Conservation (phyloP, 306 rosid species). For the Luffa acutangula region DNA sequence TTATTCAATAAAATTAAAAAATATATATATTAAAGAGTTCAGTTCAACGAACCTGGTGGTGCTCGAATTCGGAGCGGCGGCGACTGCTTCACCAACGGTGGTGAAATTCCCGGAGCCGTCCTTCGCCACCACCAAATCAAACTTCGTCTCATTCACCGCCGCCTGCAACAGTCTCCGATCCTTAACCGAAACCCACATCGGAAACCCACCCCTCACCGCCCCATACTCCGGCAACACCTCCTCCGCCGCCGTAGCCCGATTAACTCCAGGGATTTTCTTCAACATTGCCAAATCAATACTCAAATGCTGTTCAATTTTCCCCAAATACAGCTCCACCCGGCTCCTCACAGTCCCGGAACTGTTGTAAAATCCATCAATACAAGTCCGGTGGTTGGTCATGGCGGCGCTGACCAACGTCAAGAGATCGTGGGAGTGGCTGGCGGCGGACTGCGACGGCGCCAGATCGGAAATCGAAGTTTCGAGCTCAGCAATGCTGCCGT, state of each 20-base stretch:
- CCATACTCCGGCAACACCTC: constrained; percentile 48
- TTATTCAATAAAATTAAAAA: too few species aligned
- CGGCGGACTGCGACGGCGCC: constrained; percentile 5
- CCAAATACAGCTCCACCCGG: constrained; percentile 22
- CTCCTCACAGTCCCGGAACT: constrained; percentile 22
- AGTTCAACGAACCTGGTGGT: constrained; percentile 42
- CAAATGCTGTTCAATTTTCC: constrained; percentile 30
- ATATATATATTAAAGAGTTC: not conserved
- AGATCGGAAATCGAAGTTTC: constrained; percentile 31
- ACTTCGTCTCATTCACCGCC: constrained; percentile 27
- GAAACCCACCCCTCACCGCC: constrained; percentile 38
- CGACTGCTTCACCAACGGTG: constrained; percentile 49
- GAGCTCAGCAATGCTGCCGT: constrained; percentile 39
- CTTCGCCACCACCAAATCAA: constrained; percentile 60
- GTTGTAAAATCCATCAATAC: constrained; percentile 63
- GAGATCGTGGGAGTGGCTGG: constrained; percentile 18
- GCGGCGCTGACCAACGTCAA: constrained; percentile 67
- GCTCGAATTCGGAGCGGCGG: constrained; percentile 76
- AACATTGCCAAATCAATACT: constrained; percentile 68
- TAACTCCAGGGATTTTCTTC: constrained; percentile 40
- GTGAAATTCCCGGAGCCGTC: constrained; percentile 77
- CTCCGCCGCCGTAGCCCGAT: not conserved
- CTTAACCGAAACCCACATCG: constrained; percentile 40
- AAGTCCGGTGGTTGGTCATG: constrained; percentile 77
- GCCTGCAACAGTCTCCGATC: constrained; percentile 48